phyloP scores from a whole-genome alignment of 495 filamentous ascomycete species.

The Chaetomidium leptoderma region DNA sequence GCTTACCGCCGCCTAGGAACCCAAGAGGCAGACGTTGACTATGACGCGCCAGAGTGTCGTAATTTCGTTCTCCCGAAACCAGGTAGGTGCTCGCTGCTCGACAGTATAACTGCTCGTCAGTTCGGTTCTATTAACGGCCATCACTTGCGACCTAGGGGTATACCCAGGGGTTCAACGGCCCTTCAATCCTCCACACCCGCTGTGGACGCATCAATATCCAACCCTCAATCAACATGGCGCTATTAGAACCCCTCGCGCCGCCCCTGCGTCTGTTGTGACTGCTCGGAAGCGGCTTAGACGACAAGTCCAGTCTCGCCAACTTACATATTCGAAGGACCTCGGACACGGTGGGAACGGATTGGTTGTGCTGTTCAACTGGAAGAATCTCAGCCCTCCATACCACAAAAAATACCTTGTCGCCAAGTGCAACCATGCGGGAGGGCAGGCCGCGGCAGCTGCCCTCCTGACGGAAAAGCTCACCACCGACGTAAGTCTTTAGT shows the following conservation, averaged over 20 bases:
- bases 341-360: neutral
- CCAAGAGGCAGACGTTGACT: neutral
- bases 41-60: neutral
- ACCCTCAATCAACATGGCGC: no score
- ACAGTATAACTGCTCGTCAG: no score
- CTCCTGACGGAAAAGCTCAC: neutral
- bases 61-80: neutral
- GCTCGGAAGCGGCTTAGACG: neutral
- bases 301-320: neutral
- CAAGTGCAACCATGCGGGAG: neutral
- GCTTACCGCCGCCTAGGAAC: neutral
- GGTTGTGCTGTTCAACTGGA: neutral
- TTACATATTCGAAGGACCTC: neutral
- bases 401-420: neutral
- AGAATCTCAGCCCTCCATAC: neutral
- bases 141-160: no score
- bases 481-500: neutral
- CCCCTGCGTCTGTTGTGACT: no score
- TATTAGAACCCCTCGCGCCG: no score
- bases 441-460: neutral
- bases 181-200: no score
- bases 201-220: no score
- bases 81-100: neutral
- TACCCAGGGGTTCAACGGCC: no score
- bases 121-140: no score